Conservation (phyloP, 768 basidiomycete genomes). For the Termitomyces sp. region DNA sequence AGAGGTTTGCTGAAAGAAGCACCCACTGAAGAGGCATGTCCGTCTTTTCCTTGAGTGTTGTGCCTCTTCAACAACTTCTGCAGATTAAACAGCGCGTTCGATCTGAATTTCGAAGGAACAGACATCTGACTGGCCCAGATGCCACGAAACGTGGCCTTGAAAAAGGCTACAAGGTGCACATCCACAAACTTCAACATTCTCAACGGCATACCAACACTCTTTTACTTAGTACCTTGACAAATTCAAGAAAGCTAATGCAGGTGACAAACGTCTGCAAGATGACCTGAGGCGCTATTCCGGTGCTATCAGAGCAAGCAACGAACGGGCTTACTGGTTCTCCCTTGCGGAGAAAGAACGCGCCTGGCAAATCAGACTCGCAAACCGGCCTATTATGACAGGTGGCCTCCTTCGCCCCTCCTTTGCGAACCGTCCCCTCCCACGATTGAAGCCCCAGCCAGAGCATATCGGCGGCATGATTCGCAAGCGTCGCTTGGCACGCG, state of each 20-base stretch:
- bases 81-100: constrained; percentile 58
- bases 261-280: constrained; percentile 38
- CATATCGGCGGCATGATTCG: constrained; percentile 68
- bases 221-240: constrained; percentile 49
- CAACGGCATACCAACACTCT: not conserved
- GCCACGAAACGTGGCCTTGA: constrained; percentile 39
- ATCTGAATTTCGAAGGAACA: constrained; percentile 46
- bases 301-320: constrained; percentile 45
- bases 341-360: constrained; percentile 45
- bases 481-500: constrained; percentile 29
- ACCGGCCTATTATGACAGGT: constrained; percentile 68
- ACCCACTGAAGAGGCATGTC: constrained; percentile 48
- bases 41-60: not conserved
- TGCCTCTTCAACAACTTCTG: not conserved
- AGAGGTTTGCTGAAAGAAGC: constrained; percentile 57
- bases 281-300: constrained; percentile 54
- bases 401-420: constrained; percentile 57
- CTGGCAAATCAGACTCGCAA: constrained; percentile 47
- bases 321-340: constrained; percentile 41
- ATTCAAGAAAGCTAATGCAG: constrained; percentile 47
- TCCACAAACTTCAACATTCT: not conserved
- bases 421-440: constrained; percentile 68
- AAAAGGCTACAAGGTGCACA: constrained; percentile 52
- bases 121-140: constrained; percentile 46
- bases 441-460: constrained; percentile 73